Conservation (phyloP, 2,329 filamentous ascomycete species). For the Claviceps capensis region DNA sequence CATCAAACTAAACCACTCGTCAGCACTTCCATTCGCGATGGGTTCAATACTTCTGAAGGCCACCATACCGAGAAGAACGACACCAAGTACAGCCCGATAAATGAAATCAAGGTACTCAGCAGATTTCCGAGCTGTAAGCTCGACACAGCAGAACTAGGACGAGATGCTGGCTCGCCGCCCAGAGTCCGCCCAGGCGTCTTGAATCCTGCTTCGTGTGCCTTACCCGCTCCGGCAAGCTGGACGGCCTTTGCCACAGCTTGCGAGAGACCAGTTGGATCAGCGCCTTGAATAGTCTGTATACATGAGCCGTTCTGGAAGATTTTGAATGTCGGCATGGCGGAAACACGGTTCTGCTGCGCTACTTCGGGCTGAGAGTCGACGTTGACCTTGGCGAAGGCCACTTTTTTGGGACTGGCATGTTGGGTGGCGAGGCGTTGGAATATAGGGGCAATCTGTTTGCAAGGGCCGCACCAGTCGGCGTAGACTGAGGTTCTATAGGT, state of each 20-base stretch:
- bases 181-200: conserved; percentile 43
- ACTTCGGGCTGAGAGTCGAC: conserved; percentile 13
- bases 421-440: conserved; percentile 34
- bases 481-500: conserved; percentile 57
- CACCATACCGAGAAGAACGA: conserved; percentile 47
- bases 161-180: conserved; percentile 24
- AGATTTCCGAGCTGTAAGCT: conserved; percentile 27
- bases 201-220: conserved; percentile 32
- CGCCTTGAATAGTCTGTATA: conserved; percentile 66
- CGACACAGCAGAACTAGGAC: conserved; percentile 10
- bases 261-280: conserved; percentile 63
- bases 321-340: conserved; percentile 89
- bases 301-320: conserved; percentile 67
- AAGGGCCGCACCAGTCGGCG: conserved; percentile 37
- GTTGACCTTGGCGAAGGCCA: conserved; percentile 12
- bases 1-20: conserved; percentile 35
- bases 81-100: conserved; percentile 47
- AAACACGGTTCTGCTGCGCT: conserved; percentile 59
- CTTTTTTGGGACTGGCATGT: conserved; percentile 12
- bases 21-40: conserved; percentile 8
- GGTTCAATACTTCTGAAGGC: conserved; percentile 3
- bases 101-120: conserved; percentile 35
- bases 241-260: conserved; percentile 60
- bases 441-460: conserved; percentile 32
- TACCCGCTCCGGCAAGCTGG: conserved; percentile 33